These are phyloP conservation scores for Kodamaea kaohsiungensis DNA, from an alignment of 805 yeast species.

Conservation along the genomic window DNA sequence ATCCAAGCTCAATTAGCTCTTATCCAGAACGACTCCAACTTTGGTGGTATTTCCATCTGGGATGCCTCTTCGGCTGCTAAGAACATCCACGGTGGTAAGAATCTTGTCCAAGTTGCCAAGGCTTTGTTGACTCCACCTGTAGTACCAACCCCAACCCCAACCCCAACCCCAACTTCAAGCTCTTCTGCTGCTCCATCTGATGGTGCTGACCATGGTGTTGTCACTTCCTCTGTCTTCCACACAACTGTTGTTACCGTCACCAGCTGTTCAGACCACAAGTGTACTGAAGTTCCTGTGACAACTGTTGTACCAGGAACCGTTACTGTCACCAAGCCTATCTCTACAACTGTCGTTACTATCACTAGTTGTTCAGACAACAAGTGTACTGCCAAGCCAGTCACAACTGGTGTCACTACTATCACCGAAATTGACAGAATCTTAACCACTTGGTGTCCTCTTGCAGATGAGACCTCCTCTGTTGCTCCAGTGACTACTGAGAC, in stretches of 20 bases:
- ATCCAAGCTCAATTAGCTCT: slow-evolving; percentile 12
- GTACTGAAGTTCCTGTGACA: neutral
- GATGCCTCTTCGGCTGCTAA: slow-evolving; percentile 29
- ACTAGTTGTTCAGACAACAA: slow-evolving; percentile 34
- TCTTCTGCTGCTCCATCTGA: slow-evolving; percentile 1
- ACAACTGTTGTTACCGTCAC: neutral
- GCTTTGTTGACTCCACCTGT: neutral
- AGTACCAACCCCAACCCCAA: neutral
- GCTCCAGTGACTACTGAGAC: slow-evolving; percentile 10
- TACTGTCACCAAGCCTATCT: slow-evolving; percentile 13
- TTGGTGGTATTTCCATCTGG: slow-evolving; percentile 41
- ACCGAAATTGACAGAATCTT: slow-evolving; percentile 30
- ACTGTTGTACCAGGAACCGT: neutral
- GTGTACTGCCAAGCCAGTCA: slow-evolving; percentile 22
- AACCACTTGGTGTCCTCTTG: slow-evolving; percentile 36
- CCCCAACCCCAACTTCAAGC: neutral
- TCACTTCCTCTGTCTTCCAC: neutral
- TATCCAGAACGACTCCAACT: slow-evolving; percentile 19
- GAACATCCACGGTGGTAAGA: slow-evolving; percentile 1
- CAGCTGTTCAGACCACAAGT: neutral
- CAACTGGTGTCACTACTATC: slow-evolving; percentile 39
- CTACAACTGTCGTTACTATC: slow-evolving; percentile 33
- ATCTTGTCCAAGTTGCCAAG: neutral
- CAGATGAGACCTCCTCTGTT: neutral
- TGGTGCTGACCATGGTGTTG: neutral